Evolutionary conservation across 148 eudicot species (phyloP), one percentile per base, ranked within the genome.

Genomic region (Heliamphora exappendiculata): DNA sequence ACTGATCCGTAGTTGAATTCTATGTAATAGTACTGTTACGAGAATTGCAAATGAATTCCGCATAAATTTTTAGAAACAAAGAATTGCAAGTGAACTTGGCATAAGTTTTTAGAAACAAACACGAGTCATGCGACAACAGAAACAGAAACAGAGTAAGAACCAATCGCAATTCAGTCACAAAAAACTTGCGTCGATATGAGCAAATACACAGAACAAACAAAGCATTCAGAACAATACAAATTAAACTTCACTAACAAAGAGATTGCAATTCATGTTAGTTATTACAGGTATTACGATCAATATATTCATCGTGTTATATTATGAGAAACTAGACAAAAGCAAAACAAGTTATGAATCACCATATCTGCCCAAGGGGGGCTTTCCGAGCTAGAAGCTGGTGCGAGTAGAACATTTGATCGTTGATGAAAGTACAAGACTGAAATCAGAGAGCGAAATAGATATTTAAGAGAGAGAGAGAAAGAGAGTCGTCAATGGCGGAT

Each of bases 351-450:
- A 31, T 13, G 29, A 67, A 13, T 62, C 71, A 95, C 98, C 98
- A 95, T 86, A 95, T 92, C 72, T 95, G 98, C 3, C 98, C 98
- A 6, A 95, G 87, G 0, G 98, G 93, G 29, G 51, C 71, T 41
- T 67, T 67, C 33, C 71, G 50, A 51, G 73, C 75, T 1, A 76
- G 71, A 11, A 34, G 70, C 47, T 79, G 77, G 41, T 69, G 79
- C 41, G 67, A 50, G 44, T 33, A 50, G 64, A 42, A 66, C 62
- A 62, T 67, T 10, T 54, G 42, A 45, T 64, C 31, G 78, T 16
- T 63, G 57, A 42, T 67, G 31, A 41, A 1, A 12, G 4, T 36
- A 41, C 1, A 29, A 2, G 9, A 5, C 28, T 12, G 66, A 28
- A 60, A 60, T 28, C 66, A 28, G 2, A 3, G 13, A 3, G 17